Conservation (phyloP, 129 eudicot species). For the Mikania micrantha region DNA sequence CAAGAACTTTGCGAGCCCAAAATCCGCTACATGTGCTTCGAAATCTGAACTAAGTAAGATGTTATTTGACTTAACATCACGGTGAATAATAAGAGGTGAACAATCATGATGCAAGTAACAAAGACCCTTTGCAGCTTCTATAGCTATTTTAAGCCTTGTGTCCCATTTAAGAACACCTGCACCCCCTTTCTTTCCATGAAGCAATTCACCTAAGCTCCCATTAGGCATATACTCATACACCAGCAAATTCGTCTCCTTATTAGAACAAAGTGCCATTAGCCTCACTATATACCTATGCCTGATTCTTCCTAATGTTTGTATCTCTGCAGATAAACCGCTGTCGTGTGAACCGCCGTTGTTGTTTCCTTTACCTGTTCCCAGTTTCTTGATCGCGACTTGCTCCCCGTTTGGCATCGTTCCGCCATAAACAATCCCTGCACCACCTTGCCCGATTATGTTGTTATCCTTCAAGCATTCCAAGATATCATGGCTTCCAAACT, state of each 20-base stretch:
- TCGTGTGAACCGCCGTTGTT: constrained; percentile 41
- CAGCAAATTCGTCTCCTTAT: constrained; percentile 56
- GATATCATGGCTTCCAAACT: constrained; percentile 52
- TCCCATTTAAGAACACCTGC: constrained; percentile 60
- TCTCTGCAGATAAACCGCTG: constrained; percentile 70
- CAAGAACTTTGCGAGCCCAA: constrained; percentile 74
- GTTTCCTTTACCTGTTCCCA: constrained; percentile 50
- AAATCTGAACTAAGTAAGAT: constrained; percentile 59
- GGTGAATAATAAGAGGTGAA: constrained; percentile 67
- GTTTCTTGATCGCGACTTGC: constrained; percentile 58
- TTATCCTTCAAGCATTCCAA: constrained; percentile 63
- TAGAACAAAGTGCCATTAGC: constrained; percentile 54
- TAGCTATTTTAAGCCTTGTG: constrained; percentile 55
- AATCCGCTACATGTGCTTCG: constrained; percentile 82
- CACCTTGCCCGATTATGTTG: constrained; percentile 68
- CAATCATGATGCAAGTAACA: constrained; percentile 83
- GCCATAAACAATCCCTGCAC: constrained; percentile 65
- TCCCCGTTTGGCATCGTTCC: constrained; percentile 77
- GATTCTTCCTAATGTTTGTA: constrained; percentile 57
- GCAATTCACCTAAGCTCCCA: constrained; percentile 76
- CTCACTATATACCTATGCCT: constrained; percentile 68
- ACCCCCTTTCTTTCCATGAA: constrained; percentile 63
- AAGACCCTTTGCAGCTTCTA: constrained; percentile 76
- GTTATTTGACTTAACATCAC: constrained; percentile 66
- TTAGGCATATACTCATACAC: constrained; percentile 81